These are phyloP conservation scores for Geosmithia morbida DNA, from an alignment of 2,329 filamentous ascomycete genomes.

Conservation along the genomic window DNA sequence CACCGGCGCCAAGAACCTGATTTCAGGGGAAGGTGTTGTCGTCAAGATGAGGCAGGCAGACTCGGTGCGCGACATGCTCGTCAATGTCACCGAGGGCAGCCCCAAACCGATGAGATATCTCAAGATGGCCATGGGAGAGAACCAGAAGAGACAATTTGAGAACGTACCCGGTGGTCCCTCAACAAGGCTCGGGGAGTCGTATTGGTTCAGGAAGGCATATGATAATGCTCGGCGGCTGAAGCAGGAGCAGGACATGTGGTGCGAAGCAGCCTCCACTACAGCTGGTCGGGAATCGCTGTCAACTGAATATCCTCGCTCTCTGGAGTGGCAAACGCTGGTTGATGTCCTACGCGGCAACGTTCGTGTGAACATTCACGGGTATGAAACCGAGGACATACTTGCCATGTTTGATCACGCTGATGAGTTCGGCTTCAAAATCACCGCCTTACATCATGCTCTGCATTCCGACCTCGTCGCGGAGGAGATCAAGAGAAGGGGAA, in stretches of 20 bases:
- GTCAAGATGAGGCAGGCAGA: conserved; percentile 17
- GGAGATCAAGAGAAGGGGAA: too few relatives aligned
- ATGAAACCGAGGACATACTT: too few relatives aligned
- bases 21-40: conserved; percentile 26
- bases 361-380: too few relatives aligned
- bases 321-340: too few relatives aligned
- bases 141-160: conserved; percentile 12
- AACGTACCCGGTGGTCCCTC: background rate
- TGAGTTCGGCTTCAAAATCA: too few relatives aligned
- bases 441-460: too few relatives aligned
- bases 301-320: too few relatives aligned
- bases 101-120: conserved; percentile 15
- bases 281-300: background rate
- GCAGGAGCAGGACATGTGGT: conserved; percentile 3
- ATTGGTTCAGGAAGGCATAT: background rate
- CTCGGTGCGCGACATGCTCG: conserved; percentile 9
- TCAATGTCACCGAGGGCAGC: conserved; percentile 14
- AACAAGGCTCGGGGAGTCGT: background rate
- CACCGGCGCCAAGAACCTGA: conserved; percentile 25
- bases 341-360: too few relatives aligned
- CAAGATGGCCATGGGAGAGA: conserved; percentile 32
- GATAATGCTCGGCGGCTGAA: conserved; percentile 2
- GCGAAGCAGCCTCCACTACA: background rate
- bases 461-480: too few relatives aligned
- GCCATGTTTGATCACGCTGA: too few relatives aligned